Base-by-base conservation (phyloP, 2,329 filamentous ascomycete genomes). In the Scedosporium apiospermum region DNA sequence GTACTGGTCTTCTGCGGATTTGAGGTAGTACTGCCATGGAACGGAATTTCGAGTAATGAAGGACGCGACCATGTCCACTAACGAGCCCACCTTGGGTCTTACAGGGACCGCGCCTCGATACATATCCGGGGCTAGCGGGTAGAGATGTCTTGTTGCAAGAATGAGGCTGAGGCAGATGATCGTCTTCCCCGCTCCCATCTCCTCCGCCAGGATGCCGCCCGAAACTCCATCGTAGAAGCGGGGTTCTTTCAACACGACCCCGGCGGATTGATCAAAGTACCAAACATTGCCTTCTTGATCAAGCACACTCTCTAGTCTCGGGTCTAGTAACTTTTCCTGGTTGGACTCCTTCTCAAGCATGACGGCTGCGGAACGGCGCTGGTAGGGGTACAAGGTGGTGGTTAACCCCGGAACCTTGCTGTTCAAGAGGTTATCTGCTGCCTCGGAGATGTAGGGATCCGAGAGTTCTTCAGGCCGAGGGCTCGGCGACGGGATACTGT, bases 151-250 rank as follows among this genome's bases (percentile, higher is more conserved):
- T 0, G 91, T 96, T 2, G 91, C 87, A 27, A 96, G 77, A 46
- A 97, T 86, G 2, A 91, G 76, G 6, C 88, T 81, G 18, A 98
- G 76, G 66, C 89, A 93, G 10, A 97, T 96, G 27, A 97, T 75
- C 0, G 93, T 97, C 76, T 97, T 98, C 0, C 93, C 93, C 0
- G 83, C 76, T 5, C 88, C 88, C 89, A 93, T 93, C 66, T 90
- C 88, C 70, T 95, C 90, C 0, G 89, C 89, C 14, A 92, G 76
- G 14, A 93, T 88, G 2, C 92, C 93, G 41, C 93, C 92, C 63
- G 82, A 80, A 4, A 87, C 82, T 27, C 85, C 82, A 55, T 95
- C 91, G 67, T 93, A 96, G 64, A 84, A 83, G 2, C 82, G 81
- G 10, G 89, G 87, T n/a, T 88, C 83, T 42, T 79, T 78, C 0